Base-by-base conservation (phyloP, 169 alveolate species). In the Plasmodium coatneyi region DNA sequence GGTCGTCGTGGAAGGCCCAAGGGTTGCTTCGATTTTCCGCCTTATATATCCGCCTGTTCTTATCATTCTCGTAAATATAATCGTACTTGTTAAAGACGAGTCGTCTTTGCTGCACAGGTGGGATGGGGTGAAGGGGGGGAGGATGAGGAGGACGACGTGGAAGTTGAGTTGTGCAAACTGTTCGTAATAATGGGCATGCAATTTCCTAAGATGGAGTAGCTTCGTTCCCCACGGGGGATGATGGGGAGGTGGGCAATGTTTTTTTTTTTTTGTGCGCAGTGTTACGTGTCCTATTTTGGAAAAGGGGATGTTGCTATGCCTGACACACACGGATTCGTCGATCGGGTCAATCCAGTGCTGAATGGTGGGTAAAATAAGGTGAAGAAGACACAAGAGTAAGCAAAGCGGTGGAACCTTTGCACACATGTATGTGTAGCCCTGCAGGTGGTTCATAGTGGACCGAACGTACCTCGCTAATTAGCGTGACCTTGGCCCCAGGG, bases 331-430 rank as follows among this genome's bases (percentile, higher is more conserved):
- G 9, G 93, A 46, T 9, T 78, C 54, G 54, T 87, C 93, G 32
- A 87, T 87, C n/a, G 86, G 25, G 71, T 87, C 93, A 19, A 87
- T 87, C 93, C 93, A 87, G 82, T 87, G 93, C 93, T 87, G 49
- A 49, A 14, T 49, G 22, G 22, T 3, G 54, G 54, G n/a, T 10
- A 43, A 2, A 43, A 43, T 43, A 43, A n/a, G 16, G 54, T 10
- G 54, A 76, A 79, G 34, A 32, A 43, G 3, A 32, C 5, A 41
- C 66, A 79, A 54, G 46, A 41, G 30, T 22, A 19, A 83, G 41
- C 5, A 60, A 6, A 7, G 14, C 10, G 72, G 36, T 52, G 39
- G 19, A 19, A 16, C 30, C 3, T 60, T 7, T 22, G 70, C 16
- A 70, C 52, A 19, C 56, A 54, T 34, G 25, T 28, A 14, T 5